Evolutionary conservation across 192 early-diverging fungal species (phyloP).

Genomic region (Coemansia nantahalensis): DNA sequence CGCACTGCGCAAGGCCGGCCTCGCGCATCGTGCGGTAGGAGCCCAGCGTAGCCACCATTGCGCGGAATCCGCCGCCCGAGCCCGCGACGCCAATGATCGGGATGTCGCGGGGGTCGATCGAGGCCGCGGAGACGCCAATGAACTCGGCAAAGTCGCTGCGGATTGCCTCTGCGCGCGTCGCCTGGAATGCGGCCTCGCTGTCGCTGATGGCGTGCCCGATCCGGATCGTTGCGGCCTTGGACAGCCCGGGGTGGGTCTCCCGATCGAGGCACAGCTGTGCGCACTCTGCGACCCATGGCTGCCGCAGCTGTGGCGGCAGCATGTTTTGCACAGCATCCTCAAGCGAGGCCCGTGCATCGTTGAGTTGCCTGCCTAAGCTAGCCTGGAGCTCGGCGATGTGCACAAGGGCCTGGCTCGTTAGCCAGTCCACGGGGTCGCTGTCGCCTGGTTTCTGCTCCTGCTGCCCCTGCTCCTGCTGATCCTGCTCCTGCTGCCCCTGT

Average conservation of each 20-base stretch:
- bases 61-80: constrained; percentile 80
- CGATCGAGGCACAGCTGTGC: constrained; percentile 29
- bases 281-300: constrained; percentile 34
- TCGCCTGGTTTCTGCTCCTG: not conserved
- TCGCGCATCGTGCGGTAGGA: constrained; percentile 66
- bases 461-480: not conserved
- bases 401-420: constrained; percentile 17
- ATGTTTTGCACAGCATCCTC: constrained; percentile 24
- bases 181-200: constrained; percentile 28
- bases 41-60: constrained; percentile 74
- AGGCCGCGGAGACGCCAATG: constrained; percentile 62
- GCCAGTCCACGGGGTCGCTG: not conserved
- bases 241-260: constrained; percentile 31
- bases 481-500: not conserved
- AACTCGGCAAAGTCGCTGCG: constrained; percentile 71
- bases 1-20: constrained; percentile 64
- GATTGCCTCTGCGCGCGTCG: constrained; percentile 41
- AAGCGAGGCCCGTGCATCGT: constrained; percentile 20
- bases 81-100: constrained; percentile 71
- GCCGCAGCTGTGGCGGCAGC: constrained; percentile 41
- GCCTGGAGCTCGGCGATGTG: constrained; percentile 25
- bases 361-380: constrained; percentile 18
- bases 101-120: constrained; percentile 67
- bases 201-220: constrained; percentile 25
- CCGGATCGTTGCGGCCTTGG: constrained; percentile 28